Evolutionary conservation across 1,139 yeast species (phyloP).

Genomic region (Wickerhamomyces sp.): DNA sequence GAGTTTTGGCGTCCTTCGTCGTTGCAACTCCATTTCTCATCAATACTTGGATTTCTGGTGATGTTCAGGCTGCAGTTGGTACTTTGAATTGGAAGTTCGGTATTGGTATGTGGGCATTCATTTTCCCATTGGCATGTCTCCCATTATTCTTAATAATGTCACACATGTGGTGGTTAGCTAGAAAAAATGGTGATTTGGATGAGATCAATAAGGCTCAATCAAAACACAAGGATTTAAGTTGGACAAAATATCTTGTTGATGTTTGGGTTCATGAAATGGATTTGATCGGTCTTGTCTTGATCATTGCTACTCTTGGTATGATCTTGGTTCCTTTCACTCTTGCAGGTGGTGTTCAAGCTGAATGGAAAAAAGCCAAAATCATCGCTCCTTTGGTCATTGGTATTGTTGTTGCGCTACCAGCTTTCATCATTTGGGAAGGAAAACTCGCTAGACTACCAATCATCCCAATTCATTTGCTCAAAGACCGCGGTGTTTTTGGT

Average conservation of each 20-base stretch:
- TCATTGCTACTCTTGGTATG: constrained; percentile 48
- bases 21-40: constrained; percentile 67
- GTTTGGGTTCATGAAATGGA: constrained; percentile 49
- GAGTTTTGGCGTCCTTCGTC: constrained; percentile 52
- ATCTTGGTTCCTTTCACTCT: constrained; percentile 44
- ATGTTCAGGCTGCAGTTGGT: constrained; percentile 34
- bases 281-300: constrained; percentile 45
- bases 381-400: constrained; percentile 64
- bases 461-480: constrained; percentile 45
- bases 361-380: constrained; percentile 51
- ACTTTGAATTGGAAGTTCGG: constrained; percentile 55
- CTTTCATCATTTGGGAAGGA: constrained; percentile 50
- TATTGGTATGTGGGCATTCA: constrained; percentile 72
- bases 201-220: constrained; percentile 24
- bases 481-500: constrained; percentile 59
- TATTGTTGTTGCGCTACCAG: constrained; percentile 42
- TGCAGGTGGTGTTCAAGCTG: constrained; percentile 51
- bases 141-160: constrained; percentile 47
- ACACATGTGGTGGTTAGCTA: constrained; percentile 47
- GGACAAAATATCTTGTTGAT: constrained; percentile 24
- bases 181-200: constrained; percentile 32
- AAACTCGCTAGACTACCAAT: constrained; percentile 47
- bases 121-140: constrained; percentile 53
- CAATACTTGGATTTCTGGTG: constrained; percentile 68
- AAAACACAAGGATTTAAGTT: constrained; percentile 25